These are phyloP conservation scores for Scedosporium dehoogii DNA, from an alignment of 2,329 filamentous ascomycete genomes.

Conservation along the genomic window DNA sequence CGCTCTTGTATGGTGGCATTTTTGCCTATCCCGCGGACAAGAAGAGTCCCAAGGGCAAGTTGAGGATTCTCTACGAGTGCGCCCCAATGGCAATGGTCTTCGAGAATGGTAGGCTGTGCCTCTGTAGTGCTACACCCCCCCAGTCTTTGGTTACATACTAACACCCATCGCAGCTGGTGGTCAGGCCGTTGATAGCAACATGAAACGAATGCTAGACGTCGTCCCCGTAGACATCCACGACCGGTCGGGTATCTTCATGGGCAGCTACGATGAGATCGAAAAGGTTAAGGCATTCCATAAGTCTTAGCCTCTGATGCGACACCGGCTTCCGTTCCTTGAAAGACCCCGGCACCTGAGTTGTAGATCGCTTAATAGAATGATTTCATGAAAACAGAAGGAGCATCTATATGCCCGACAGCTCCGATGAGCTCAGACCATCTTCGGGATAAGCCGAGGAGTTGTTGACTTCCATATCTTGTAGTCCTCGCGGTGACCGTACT, in stretches of 20 bases:
- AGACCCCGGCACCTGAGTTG: too few species aligned
- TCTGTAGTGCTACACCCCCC: too few species aligned
- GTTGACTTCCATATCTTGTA: conserved; percentile 60
- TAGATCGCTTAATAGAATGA: not conserved
- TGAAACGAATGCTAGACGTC: conserved; percentile 82
- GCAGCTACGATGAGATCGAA: conserved; percentile 88
- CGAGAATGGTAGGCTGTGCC: conserved; percentile 69
- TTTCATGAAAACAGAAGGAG: not conserved
- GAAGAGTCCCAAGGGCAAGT: conserved; percentile 97
- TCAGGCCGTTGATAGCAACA: conserved; percentile 82
- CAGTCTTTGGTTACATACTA: not conserved
- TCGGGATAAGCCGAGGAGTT: conserved; percentile 53
- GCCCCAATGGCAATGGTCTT: conserved; percentile 99
- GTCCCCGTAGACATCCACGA: conserved; percentile 92
- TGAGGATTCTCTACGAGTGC: conserved; percentile 95
- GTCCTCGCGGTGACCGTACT: conserved; percentile 52
- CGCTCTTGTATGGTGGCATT: conserved; percentile 87
- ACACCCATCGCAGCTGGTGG: conserved; percentile 59
- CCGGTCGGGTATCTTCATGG: conserved; percentile 89
- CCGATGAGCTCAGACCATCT: not conserved
- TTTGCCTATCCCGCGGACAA: conserved; percentile 97
- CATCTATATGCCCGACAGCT: not conserved
- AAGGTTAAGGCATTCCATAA: conserved; percentile 84
- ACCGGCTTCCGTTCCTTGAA: too few species aligned
- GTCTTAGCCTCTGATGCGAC: conserved; percentile 12